A percentile compares a stretch with the other conserved stretches of the same genome.
Conservation (phyloP, 352 stramenopile genomes). For the Peronospora belbahrii region DNA sequence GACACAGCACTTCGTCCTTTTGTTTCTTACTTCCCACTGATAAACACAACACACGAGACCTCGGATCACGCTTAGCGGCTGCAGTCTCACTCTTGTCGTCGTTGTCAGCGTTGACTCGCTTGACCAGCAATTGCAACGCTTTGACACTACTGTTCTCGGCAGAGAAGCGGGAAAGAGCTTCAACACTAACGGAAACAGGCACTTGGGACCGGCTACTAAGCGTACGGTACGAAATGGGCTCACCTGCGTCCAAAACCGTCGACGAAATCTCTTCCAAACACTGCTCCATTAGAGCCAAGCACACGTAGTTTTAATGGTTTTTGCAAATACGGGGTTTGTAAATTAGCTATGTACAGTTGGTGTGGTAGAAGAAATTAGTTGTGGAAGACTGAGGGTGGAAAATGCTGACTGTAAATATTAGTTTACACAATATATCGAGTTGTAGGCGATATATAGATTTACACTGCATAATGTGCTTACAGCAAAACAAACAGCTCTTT, state of each 20-base stretch:
- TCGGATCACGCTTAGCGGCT: slow-evolving; percentile 29
- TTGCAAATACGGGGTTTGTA: too few species aligned
- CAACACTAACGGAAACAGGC: slow-evolving; percentile 13
- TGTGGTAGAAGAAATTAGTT: too few species aligned
- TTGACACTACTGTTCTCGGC: slow-evolving; percentile 26
- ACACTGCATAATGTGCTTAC: too few species aligned
- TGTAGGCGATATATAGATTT: too few species aligned
- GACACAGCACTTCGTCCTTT: slow-evolving; percentile 16
- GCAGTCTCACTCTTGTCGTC: slow-evolving; percentile 16
- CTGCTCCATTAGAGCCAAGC: slow-evolving; percentile 17
- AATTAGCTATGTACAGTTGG: too few species aligned
- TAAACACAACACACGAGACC: slow-evolving; percentile 41
- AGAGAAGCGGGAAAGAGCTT: slow-evolving; percentile 37
- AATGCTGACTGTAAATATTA: too few species aligned
- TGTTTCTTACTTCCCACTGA: not conserved
- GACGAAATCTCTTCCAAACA: slow-evolving; percentile 50
- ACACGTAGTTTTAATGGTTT: too few species aligned
- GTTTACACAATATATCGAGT: too few species aligned
- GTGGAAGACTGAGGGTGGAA: too few species aligned
- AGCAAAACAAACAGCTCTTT: too few species aligned
- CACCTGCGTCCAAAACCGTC: slow-evolving; percentile 44
- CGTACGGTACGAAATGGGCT: slow-evolving; percentile 50
- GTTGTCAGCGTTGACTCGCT: slow-evolving; percentile 12
- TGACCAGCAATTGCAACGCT: slow-evolving; percentile 34
- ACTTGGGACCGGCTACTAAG: slow-evolving; percentile 33